Percentiles rank a stretch among this genome's conserved stretches.
These are phyloP conservation scores for Sanghuangporus weigelae DNA, from an alignment of 1,284 basidiomycete species.

Conservation along the genomic window DNA sequence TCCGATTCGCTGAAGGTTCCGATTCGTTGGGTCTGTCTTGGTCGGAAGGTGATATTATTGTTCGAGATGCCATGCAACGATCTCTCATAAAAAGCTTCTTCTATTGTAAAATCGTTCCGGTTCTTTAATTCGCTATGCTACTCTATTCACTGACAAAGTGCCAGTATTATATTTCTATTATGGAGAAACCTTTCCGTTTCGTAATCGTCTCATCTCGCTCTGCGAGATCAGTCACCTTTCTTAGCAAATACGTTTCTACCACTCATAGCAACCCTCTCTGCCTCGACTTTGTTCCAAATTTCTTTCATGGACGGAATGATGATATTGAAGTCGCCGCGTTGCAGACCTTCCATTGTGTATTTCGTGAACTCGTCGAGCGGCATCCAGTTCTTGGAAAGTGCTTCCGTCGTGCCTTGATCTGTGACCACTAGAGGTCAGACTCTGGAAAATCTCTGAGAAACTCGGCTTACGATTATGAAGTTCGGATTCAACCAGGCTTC, in stretches of 20 bases:
- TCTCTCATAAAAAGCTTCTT: too few species aligned
- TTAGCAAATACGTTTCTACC: background rate
- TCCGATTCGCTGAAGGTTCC: too few species aligned
- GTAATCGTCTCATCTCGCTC: background rate
- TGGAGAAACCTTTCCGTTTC: background rate
- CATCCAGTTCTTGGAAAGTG: conserved; percentile 53
- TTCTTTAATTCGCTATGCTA: too few species aligned
- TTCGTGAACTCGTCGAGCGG: conserved; percentile 48
- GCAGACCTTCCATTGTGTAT: conserved; percentile 42
- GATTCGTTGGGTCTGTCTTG: too few species aligned
- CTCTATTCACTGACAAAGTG: too few species aligned
- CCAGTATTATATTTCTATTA: too few species aligned
- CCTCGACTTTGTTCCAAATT: background rate
- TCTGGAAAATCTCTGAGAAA: too few species aligned
- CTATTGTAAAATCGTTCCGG: too few species aligned
- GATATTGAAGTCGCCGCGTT: conserved; percentile 39
- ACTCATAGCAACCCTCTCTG: conserved; percentile 21
- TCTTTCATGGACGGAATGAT: conserved; percentile 1
- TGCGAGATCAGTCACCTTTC: background rate
- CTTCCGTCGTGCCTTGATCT: conserved; percentile 49
- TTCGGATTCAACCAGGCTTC: conserved; percentile 59
- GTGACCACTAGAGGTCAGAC: too few species aligned
- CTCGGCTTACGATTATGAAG: conserved; percentile 51
- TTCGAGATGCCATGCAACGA: too few species aligned
- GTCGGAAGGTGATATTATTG: too few species aligned